Percentiles rank a stretch among this genome's conserved stretches.
These are phyloP conservation scores for Hypsizygus marmoreus DNA, from an alignment of 768 basidiomycete species.

Conservation along the genomic window DNA sequence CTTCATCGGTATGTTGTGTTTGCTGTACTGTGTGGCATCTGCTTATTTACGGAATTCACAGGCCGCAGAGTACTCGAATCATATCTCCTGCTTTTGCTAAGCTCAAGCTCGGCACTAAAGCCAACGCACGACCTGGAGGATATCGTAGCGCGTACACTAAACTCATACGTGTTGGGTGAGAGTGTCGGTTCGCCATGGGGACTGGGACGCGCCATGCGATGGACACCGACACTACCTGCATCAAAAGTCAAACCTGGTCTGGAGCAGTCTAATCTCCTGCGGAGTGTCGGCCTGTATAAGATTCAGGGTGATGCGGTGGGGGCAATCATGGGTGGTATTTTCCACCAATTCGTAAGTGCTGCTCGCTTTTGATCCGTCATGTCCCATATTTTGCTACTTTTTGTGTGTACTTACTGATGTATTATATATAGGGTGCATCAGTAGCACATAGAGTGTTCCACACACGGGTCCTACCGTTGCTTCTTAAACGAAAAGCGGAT, in stretches of 20 bases:
- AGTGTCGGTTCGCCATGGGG: conserved; percentile 77
- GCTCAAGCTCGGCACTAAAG: conserved; percentile 49
- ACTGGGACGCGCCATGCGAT: conserved; percentile 70
- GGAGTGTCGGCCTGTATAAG: conserved; percentile 70
- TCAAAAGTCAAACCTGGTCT: conserved; percentile 29
- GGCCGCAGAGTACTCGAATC: conserved; percentile 79
- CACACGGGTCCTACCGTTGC: conserved; percentile 46
- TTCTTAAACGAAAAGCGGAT: conserved; percentile 31
- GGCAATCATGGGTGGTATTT: conserved; percentile 75
- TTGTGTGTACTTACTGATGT: conserved; percentile 6
- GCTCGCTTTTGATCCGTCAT: neutral
- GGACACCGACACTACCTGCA: conserved; percentile 61
- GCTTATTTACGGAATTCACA: conserved; percentile 24
- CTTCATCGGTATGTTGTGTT: conserved; percentile 63
- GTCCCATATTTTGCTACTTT: neutral
- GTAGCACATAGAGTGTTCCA: conserved; percentile 53
- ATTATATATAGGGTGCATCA: conserved; percentile 42
- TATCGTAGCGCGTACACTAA: conserved; percentile 57
- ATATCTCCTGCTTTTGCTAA: conserved; percentile 73
- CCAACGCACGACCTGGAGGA: conserved; percentile 58
- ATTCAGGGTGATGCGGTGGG: conserved; percentile 77
- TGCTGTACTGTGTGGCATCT: neutral
- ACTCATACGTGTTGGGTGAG: conserved; percentile 73
- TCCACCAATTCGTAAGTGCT: conserved; percentile 73
- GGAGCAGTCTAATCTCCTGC: conserved; percentile 39